Evolutionary conservation across 345 rosid genomes (phyloP), one percentile per base, ranked within the genome.

Genomic region (Syzygium aromaticum): DNA sequence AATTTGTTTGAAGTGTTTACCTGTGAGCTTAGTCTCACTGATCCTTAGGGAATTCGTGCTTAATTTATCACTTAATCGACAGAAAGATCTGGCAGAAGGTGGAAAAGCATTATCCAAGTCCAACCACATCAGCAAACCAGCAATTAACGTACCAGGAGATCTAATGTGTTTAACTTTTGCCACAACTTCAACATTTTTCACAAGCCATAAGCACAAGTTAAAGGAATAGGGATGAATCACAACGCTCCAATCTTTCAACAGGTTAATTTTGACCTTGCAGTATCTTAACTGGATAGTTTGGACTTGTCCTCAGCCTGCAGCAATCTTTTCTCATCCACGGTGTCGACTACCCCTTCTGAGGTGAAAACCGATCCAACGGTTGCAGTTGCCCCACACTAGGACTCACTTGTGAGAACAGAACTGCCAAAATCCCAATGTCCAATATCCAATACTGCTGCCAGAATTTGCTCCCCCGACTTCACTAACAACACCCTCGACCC

Each of bases 271-370:
- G 28, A 23, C 63, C 63, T 0, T 23, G 63, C 63, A 9, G 28
- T n/a, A 1, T 57, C 63, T 25, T 57, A 0, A 57, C 63, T 57
- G 6, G 6, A 23, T 25, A 57, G 63, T 57, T 25, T 57, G 63
- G 88, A 87, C 7, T 73, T 40, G n/a, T 88, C 59, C 86, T 54
- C 40, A 13, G 54, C 23, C 85, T 91, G 93, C 89, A 86, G 85
- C 61, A 38, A 25, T 28, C 51, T 43, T 7, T 89, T 88, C 67
- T 38, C 86, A 46, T 87, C 53, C 49, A 43, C 12, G 46, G 22
- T 43, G 80, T 92, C 52, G 28, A 25, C 46, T 92, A 88, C 53
- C 91, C 91, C 57, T 93, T 93, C 89, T 91, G 89, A 91, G 91
- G 88, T 52, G 57, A 16, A 13, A 49, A 57, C 84, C 87, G 89